These are phyloP conservation scores for Cornus controversa DNA, from an alignment of 148 eudicot genomes.

Conservation along the genomic window DNA sequence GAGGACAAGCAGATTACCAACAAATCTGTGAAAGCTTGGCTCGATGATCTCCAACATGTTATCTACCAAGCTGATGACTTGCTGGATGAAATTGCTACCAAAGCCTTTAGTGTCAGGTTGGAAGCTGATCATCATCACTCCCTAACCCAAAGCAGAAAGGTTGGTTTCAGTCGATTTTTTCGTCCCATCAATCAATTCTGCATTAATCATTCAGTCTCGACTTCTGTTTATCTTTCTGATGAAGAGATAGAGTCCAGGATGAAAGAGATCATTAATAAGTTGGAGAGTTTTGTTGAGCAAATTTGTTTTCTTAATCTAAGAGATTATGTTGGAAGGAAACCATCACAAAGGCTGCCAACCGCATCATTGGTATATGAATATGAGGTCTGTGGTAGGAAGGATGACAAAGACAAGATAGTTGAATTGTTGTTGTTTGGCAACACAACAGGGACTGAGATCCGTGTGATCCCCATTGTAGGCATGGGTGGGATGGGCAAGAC, in stretches of 20 bases:
- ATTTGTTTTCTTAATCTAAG: slow-evolving; percentile 13
- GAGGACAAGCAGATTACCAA: too few relatives aligned
- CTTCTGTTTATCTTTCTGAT: background rate
- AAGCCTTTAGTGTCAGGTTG: too few relatives aligned
- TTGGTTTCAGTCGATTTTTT: too few relatives aligned
- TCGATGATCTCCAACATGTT: too few relatives aligned
- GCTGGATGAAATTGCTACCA: too few relatives aligned
- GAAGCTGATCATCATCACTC: too few relatives aligned
- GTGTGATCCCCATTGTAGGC: slow-evolving; percentile 18
- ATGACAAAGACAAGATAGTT: background rate
- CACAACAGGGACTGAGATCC: background rate
- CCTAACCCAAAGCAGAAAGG: too few relatives aligned
- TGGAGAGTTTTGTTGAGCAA: slow-evolving; percentile 16
- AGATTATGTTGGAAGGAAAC: background rate
- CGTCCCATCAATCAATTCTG: too few relatives aligned
- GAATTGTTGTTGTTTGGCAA: background rate
- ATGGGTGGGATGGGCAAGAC: slow-evolving; percentile 24
- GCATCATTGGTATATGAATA: slow-evolving; percentile 13
- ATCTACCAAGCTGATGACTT: too few relatives aligned
- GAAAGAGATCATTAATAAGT: slow-evolving; percentile 3
- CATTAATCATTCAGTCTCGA: background rate
- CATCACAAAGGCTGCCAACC: background rate
- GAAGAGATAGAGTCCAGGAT: background rate
- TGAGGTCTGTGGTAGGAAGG: slow-evolving; percentile 2
- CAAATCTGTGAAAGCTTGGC: too few relatives aligned